phyloP scores from a whole-genome alignment of 2,329 filamentous ascomycete genomes.

The Zasmidium cellare region DNA sequence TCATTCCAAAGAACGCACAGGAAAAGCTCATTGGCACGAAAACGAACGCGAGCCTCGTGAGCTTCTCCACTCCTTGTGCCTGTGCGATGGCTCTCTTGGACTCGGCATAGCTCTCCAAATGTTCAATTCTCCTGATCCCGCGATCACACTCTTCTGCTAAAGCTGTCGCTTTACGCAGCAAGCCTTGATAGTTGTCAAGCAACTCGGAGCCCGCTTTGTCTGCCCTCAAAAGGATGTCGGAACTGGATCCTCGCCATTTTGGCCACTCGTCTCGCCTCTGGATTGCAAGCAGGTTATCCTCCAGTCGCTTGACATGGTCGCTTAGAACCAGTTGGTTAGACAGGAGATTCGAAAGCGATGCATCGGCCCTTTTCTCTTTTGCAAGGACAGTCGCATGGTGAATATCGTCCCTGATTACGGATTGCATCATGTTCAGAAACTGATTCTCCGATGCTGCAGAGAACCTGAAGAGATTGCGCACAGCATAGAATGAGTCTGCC shows the following conservation, averaged over 20 bases:
- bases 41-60: slow-evolving; percentile 4
- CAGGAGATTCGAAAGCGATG: background rate
- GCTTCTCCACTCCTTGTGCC: background rate
- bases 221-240: too few relatives aligned
- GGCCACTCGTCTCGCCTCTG: background rate
- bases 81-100: slow-evolving; percentile 1
- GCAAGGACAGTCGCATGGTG: background rate
- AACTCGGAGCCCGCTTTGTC: too few relatives aligned
- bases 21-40: slow-evolving; percentile 4
- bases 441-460: background rate
- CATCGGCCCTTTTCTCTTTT: background rate
- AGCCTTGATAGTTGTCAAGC: too few relatives aligned
- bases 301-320: background rate
- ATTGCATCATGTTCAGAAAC: background rate
- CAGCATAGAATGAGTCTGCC: slow-evolving; percentile 1
- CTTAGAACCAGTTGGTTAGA: background rate
- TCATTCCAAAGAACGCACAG: slow-evolving; percentile 7
- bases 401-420: background rate
- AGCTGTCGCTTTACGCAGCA: too few relatives aligned
- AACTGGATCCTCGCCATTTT: background rate
- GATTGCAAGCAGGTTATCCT: background rate
- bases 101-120: background rate
- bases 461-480: background rate
- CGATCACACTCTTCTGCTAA: background rate
- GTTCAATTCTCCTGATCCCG: background rate